phyloP scores from a whole-genome alignment of 495 filamentous ascomycete genomes.

The Chaetomium cochliodes region DNA sequence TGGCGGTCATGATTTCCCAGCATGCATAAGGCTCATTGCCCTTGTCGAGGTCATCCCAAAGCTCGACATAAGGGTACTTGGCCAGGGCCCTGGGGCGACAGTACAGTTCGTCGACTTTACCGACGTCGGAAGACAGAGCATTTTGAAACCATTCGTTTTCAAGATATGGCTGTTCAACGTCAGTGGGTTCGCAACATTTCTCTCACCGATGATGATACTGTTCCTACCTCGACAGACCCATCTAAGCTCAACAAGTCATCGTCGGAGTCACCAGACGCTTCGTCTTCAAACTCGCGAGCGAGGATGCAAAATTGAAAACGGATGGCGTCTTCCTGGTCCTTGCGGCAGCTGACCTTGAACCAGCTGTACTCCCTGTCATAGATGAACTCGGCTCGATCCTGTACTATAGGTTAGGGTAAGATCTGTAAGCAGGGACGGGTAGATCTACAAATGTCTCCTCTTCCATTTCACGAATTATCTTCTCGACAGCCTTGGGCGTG shows the following conservation, averaged over 20 bases:
- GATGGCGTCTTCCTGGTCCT: conserved; percentile 29
- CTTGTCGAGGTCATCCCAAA: conserved; percentile 28
- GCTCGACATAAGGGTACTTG: conserved; percentile 8
- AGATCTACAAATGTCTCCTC: conserved; percentile 26
- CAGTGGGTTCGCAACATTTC: not conserved
- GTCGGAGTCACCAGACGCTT: conserved; percentile 24
- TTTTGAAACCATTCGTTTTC: conserved; percentile 22
- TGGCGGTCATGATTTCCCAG: conserved; percentile 23
- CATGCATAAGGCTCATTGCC: conserved; percentile 15
- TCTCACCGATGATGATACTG: too few species aligned
- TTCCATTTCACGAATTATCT: conserved; percentile 28
- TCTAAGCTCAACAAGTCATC: conserved; percentile 29
- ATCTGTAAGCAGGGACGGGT: not conserved
- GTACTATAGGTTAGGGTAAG: conserved; percentile 6
- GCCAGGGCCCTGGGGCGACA: conserved; percentile 5
- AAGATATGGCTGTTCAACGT: conserved; percentile 5
- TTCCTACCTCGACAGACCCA: conserved; percentile 26
- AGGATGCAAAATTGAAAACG: conserved; percentile 20
- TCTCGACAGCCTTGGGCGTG: conserved; percentile 31
- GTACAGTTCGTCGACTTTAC: not conserved
- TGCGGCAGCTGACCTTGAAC: conserved; percentile 37
- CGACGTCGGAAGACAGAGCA: not conserved
- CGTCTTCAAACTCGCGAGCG: conserved; percentile 22
- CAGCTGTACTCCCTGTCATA: conserved; percentile 33
- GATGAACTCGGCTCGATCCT: conserved; percentile 28